Evolutionary conservation across 169 alveolate species (phyloP), one percentile per base, ranked within the genome.

Genomic region (Ichthyophthirius multifiliis): DNA sequence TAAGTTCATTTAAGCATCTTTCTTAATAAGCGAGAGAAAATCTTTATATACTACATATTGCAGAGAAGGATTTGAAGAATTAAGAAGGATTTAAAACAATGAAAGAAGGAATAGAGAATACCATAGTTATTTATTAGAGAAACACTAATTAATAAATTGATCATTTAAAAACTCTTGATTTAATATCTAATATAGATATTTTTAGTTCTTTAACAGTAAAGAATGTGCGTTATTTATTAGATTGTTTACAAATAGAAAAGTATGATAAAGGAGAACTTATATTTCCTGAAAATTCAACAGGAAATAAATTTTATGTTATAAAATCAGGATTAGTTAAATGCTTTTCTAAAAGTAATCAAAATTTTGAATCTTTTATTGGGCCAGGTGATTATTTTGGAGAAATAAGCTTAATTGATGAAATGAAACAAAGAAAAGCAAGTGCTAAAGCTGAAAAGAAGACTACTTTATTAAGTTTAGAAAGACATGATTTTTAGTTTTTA

Each of bases 261-360:
- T 89, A 77, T 76, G 64, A 79, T 30, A 82, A 89, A 48, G 95
- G 91, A 1, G 94, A 91, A 62, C 84, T 81, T 73, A 86, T 94
- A 9, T 88, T 94, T 41, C 85, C 82, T 82, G 97, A 91, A 82
- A 95, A 94, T 7, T 91, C 90, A n/a, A 74, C 82, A 74, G 97
- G 97, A 7, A 91, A 90, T 82, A 88, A 82, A 7, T 91, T 94
- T 75, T 94, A 89, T 84, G 84, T 94, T 48, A 87, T 91, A 43
- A 89, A 84, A 65, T 90, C 83, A 65, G 97, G 97, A 16, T 63
- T 82, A 44, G 95, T 95, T 18, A 87, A 76, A 47, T 94, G 67
- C 9, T 74, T 55, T 39, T 81, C 82, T 23, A 23, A 12, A 15
- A 31, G 47, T 12, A 81, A 81, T 23, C 75, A 76, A 9, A 35